phyloP scores from a whole-genome alignment of 2,329 filamentous ascomycete genomes.

The Catunica adiposa region DNA sequence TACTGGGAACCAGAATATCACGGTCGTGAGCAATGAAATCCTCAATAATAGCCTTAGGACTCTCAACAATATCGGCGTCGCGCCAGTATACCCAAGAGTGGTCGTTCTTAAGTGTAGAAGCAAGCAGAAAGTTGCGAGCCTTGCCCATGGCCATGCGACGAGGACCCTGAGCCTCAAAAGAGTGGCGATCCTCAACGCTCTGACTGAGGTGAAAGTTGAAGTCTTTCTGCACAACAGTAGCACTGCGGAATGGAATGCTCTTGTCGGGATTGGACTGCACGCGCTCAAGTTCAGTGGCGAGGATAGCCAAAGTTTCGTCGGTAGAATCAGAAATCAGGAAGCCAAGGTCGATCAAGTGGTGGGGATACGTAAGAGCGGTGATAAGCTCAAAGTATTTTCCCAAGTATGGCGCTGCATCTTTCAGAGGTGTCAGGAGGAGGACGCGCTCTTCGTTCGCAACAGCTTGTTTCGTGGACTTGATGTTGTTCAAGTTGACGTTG shows the following conservation, averaged over 20 bases:
- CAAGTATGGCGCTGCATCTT: slow-evolving; percentile 70
- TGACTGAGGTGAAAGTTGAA: slow-evolving; percentile 65
- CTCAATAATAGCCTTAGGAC: slow-evolving; percentile 71
- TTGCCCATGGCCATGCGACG: slow-evolving; percentile 78
- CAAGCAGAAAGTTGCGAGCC: slow-evolving; percentile 82
- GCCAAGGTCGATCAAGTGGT: slow-evolving; percentile 83
- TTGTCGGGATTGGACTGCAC: slow-evolving; percentile 62
- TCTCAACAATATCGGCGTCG: slow-evolving; percentile 91
- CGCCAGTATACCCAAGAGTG: slow-evolving; percentile 99
- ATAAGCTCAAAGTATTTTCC: slow-evolving; percentile 88
- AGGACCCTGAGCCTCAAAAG: slow-evolving; percentile 74
- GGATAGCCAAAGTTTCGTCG: slow-evolving; percentile 79
- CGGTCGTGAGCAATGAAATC: slow-evolving; percentile 89
- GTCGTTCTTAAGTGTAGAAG: slow-evolving; percentile 70
- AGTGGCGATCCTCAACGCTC: slow-evolving; percentile 66
- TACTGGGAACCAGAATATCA: slow-evolving; percentile 90
- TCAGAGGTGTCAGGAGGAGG: slow-evolving; percentile 80
- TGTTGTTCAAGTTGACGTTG: slow-evolving; percentile 67
- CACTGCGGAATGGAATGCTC: slow-evolving; percentile 70
- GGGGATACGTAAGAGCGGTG: slow-evolving; percentile 78
- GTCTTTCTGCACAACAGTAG: slow-evolving; percentile 76
- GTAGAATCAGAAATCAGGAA: slow-evolving; percentile 86
- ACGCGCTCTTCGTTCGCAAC: slow-evolving; percentile 68
- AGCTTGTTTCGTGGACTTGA: slow-evolving; percentile 67
- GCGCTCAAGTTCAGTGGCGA: slow-evolving; percentile 71